These are phyloP conservation scores for Eutreptiella sp. DNA, from an alignment of 208 protist species.

Conservation along the genomic window DNA sequence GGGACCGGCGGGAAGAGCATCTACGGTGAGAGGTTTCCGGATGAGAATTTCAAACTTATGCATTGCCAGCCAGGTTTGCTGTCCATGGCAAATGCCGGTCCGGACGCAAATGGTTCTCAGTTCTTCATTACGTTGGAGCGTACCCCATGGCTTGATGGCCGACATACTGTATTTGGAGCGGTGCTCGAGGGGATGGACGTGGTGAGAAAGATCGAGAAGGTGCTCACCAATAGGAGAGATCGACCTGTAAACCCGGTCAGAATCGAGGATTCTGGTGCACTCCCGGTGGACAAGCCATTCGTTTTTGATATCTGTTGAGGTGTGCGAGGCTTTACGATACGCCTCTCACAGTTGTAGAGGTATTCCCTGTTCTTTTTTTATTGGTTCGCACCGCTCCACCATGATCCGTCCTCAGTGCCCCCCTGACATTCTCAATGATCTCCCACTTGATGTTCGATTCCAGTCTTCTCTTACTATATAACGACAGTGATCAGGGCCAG, in stretches of 20 bases:
- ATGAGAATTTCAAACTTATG: constrained; percentile 87
- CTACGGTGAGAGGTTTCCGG: constrained; percentile 72
- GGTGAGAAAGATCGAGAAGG: constrained; percentile 52
- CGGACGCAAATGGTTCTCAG: constrained; percentile 50
- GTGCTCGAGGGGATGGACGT: constrained; percentile 55
- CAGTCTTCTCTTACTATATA: too few species aligned
- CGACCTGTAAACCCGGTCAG: constrained; percentile 55
- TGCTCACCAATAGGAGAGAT: constrained; percentile 43
- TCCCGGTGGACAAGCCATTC: too few species aligned
- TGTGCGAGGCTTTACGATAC: too few species aligned
- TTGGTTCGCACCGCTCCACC: too few species aligned
- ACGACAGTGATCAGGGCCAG: too few species aligned
- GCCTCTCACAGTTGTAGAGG: too few species aligned
- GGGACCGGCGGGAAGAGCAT: constrained; percentile 87
- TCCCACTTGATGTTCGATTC: too few species aligned
- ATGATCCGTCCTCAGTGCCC: too few species aligned
- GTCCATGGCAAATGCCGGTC: constrained; percentile 67
- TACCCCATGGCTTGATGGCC: constrained; percentile 33
- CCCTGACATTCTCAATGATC: too few species aligned
- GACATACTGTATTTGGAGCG: constrained; percentile 72
- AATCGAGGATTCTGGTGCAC: constrained; percentile 54
- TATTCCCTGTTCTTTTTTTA: too few species aligned
- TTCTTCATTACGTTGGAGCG: constrained; percentile 40
- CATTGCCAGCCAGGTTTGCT: constrained; percentile 65
- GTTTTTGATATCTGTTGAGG: too few species aligned